phyloP scores from a whole-genome alignment of 331 rosid species.

The Pyrus hybrid region DNA sequence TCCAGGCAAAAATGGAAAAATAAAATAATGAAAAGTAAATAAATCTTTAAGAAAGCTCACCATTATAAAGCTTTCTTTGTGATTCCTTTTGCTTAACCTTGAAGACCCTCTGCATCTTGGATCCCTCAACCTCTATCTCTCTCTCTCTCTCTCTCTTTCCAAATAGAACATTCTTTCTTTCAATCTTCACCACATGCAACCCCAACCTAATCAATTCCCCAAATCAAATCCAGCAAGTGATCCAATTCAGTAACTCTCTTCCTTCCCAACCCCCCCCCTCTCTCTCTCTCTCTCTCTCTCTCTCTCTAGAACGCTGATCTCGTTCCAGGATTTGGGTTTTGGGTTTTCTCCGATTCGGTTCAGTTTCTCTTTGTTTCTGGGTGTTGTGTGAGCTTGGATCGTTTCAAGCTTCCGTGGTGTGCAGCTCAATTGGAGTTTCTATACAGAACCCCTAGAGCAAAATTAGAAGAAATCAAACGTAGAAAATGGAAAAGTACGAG shows the following conservation, averaged over 20 bases:
- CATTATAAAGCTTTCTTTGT: not conserved
- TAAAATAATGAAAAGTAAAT: not conserved
- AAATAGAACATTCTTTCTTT: not conserved
- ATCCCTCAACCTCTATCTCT: not conserved
- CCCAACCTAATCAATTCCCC: not conserved
- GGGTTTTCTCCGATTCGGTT: not conserved
- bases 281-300: not conserved
- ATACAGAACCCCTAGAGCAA: not conserved
- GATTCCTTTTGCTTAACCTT: constrained; percentile 27
- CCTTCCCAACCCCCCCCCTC: not conserved
- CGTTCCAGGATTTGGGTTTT: not conserved
- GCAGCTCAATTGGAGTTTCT: not conserved
- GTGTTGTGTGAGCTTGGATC: not conserved
- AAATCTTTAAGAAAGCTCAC: not conserved
- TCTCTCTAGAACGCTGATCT: not conserved
- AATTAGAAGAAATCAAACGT: not conserved
- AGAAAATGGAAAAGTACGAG: constrained; percentile 72
- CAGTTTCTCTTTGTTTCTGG: not conserved
- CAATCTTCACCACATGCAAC: constrained; percentile 5
- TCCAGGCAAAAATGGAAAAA: not conserved
- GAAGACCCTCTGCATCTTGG: constrained; percentile 7
- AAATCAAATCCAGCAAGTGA: not conserved
- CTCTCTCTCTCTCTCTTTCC: not conserved
- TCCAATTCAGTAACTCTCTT: not conserved
- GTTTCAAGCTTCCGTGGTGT: not conserved